Conservation (phyloP, 345 rosid species). For the Murraya koenigii region DNA sequence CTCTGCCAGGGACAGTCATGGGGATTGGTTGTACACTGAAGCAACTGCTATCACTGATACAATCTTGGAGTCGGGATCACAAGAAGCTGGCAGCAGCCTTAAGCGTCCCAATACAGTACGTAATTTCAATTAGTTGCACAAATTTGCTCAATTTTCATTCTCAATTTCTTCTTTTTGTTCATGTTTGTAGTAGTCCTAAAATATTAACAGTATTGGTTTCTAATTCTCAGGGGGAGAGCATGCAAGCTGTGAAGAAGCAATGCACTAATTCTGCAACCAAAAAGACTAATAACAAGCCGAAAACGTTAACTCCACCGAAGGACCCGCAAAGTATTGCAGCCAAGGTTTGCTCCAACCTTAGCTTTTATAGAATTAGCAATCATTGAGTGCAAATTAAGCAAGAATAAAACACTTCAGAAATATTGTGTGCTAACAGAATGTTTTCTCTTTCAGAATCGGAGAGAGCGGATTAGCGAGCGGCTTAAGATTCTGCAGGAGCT, state of each 20-base stretch:
- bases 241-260: slow-evolving; percentile 57
- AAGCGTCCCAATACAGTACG: slow-evolving; percentile 63
- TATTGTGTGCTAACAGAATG: not conserved
- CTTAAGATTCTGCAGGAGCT: slow-evolving; percentile 81
- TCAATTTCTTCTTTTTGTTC: not conserved
- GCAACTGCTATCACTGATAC: slow-evolving; percentile 41
- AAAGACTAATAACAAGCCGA: slow-evolving; percentile 57
- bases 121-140: not conserved
- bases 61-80: slow-evolving; percentile 35
- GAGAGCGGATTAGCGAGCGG: slow-evolving; percentile 89
- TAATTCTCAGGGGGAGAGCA: slow-evolving; percentile 42
- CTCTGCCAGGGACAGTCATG: slow-evolving; percentile 24
- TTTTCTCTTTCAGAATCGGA: slow-evolving; percentile 57
- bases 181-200: not conserved
- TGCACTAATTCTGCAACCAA: slow-evolving; percentile 26
- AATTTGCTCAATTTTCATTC: not conserved
- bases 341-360: slow-evolving; percentile 48
- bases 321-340: slow-evolving; percentile 96
- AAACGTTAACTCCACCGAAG: slow-evolving; percentile 51
- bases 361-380: not conserved
- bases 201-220: too few species aligned
- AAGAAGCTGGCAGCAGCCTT: slow-evolving; percentile 32
- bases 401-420: not conserved
- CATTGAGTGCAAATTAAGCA: slow-evolving; percentile 15
- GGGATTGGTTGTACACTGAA: slow-evolving; percentile 66